Evolutionary conservation across 495 filamentous ascomycete species (phyloP).

Genomic region (Achaetomiella virescens): DNA sequence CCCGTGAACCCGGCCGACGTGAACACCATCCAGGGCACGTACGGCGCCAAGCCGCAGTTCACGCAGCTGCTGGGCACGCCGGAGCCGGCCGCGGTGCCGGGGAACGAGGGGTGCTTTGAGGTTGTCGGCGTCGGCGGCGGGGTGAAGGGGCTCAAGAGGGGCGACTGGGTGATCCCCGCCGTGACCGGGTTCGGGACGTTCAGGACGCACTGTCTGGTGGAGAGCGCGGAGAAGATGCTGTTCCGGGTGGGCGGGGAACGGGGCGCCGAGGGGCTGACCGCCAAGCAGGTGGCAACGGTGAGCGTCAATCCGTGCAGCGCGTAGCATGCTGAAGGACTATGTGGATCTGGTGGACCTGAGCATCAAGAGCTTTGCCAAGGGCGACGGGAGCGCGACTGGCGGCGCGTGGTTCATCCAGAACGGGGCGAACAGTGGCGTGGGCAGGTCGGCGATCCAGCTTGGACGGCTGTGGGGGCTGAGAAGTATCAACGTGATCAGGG

Average conservation of each 20-base stretch:
- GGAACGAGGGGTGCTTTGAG: constrained; percentile 91
- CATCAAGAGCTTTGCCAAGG: constrained; percentile 28
- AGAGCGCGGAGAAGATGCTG: constrained; percentile 51
- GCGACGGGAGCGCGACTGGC: constrained; percentile 30
- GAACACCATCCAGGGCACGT: constrained; percentile 91
- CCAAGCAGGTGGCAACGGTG: constrained; percentile 74
- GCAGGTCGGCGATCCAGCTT: constrained; percentile 80
- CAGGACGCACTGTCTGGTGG: constrained; percentile 78
- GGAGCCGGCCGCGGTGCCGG: constrained; percentile 53
- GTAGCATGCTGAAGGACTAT: constrained; percentile 88
- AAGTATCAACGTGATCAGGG: constrained; percentile 78
- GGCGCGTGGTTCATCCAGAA: constrained; percentile 95
- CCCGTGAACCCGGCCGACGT: constrained; percentile 97
- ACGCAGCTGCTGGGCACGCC: constrained; percentile 64
- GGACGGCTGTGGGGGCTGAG: constrained; percentile 76
- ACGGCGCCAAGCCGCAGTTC: constrained; percentile 76
- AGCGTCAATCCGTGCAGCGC: constrained; percentile 89
- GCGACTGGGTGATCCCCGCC: constrained; percentile 91
- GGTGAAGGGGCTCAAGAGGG: constrained; percentile 41
- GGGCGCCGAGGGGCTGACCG: constrained; percentile 54
- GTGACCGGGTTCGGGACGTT: constrained; percentile 79
- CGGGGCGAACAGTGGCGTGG: constrained; percentile 89
- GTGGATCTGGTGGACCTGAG: constrained; percentile 40
- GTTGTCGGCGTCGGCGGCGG: constrained; percentile 58
- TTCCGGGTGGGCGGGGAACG: constrained; percentile 53